A percentile compares a stretch with the other conserved stretches of the same genome.
phyloP scores from a whole-genome alignment of 306 rosid species.

The Corylus avellana region DNA sequence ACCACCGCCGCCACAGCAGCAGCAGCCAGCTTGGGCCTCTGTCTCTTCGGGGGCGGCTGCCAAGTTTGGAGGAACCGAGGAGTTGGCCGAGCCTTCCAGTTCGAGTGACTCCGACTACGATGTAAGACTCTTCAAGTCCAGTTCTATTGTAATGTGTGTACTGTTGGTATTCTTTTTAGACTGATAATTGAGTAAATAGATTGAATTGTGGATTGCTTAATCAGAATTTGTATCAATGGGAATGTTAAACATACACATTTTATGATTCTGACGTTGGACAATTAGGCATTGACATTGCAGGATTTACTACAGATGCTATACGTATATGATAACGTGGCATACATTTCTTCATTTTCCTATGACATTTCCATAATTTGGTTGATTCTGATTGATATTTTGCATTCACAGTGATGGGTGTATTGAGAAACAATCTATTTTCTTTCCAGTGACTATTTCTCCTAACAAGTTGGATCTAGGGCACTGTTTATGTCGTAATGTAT shows the following conservation, averaged over 20 bases:
- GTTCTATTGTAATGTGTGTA: slow-evolving; percentile 10
- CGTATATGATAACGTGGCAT: no score
- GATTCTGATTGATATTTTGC: not conserved
- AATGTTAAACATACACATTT: not conserved
- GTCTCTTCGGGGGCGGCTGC: slow-evolving; percentile 56
- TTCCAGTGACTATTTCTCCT: not conserved
- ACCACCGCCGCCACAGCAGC: slow-evolving; percentile 23
- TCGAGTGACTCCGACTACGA: slow-evolving; percentile 96
- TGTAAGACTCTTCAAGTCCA: slow-evolving; percentile 48
- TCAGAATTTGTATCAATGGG: not conserved
- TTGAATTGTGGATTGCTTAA: not conserved
- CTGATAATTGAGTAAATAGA: not conserved
- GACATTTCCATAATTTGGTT: no score
- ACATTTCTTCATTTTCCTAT: no score
- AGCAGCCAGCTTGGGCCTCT: slow-evolving; percentile 64
- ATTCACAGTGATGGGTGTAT: not conserved
- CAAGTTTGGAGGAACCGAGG: slow-evolving; percentile 61
- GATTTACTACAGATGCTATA: not conserved
- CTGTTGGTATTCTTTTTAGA: not conserved
- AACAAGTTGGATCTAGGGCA: not conserved
- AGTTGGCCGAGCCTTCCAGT: slow-evolving; percentile 61
- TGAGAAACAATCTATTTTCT: not conserved
- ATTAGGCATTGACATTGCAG: not conserved
- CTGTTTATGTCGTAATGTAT: not conserved
- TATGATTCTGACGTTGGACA: not conserved